These are phyloP conservation scores for Fusarium sp. DNA, from an alignment of 2,329 filamentous ascomycete species.

Conservation along the genomic window DNA sequence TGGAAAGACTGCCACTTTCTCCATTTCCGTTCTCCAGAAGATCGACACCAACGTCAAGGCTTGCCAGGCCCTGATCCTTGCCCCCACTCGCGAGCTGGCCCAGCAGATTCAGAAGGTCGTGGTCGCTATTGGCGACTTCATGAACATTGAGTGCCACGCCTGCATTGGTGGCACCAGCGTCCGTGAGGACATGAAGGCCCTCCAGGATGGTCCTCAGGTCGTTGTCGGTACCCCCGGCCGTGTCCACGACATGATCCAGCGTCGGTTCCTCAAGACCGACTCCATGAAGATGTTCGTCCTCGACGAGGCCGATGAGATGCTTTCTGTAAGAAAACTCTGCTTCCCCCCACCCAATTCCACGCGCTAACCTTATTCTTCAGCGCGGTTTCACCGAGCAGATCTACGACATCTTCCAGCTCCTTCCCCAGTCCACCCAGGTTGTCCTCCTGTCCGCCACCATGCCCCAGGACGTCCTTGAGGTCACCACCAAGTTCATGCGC, in stretches of 20 bases:
- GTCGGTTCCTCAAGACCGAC: slow-evolving; percentile 95
- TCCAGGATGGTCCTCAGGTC: slow-evolving; percentile 95
- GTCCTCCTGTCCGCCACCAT: slow-evolving; percentile 98
- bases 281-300: slow-evolving; percentile 99
- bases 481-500: slow-evolving; percentile 99
- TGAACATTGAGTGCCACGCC: slow-evolving; percentile 98
- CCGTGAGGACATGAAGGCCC: slow-evolving; percentile 98
- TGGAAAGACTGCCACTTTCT: slow-evolving; percentile 99
- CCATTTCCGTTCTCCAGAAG: slow-evolving; percentile 98
- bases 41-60: slow-evolving; percentile 94
- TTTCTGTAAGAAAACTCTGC: slow-evolving; percentile 73
- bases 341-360: not conserved
- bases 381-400: slow-evolving; percentile 99
- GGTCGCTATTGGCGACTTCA: slow-evolving; percentile 98
- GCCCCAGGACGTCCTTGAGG: slow-evolving; percentile 98
- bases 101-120: slow-evolving; percentile 99
- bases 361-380: slow-evolving; percentile 59
- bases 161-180: slow-evolving; percentile 99
- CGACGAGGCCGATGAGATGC: slow-evolving; percentile 99
- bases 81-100: slow-evolving; percentile 97
- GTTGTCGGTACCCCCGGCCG: slow-evolving; percentile 98
- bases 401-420: slow-evolving; percentile 99
- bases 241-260: slow-evolving; percentile 99
- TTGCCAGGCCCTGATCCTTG: slow-evolving; percentile 98
- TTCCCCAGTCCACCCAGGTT: slow-evolving; percentile 97